phyloP scores from a whole-genome alignment of 2,329 filamentous ascomycete genomes.

The Mycosphaerella sp. region DNA sequence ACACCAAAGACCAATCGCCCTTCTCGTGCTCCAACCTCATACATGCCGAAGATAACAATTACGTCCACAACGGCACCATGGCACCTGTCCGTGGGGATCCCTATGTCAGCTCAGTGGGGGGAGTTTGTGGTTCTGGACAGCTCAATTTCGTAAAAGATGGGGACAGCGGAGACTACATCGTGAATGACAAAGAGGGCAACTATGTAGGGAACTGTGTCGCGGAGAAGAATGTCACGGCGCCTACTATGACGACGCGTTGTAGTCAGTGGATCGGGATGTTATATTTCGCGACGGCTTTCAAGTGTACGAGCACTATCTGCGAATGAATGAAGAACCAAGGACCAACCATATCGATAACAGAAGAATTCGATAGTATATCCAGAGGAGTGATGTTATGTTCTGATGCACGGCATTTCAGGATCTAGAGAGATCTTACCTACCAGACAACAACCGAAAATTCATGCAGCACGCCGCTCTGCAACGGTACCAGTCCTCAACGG shows the following conservation, averaged over 20 bases:
- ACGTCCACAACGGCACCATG: constrained; percentile 20
- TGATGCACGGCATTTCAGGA: no score
- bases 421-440: no score
- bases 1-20: constrained; percentile 8
- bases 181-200: constrained; percentile 11
- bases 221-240: constrained; percentile 3
- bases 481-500: no score
- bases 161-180: constrained; percentile 7
- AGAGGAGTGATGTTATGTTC: no score
- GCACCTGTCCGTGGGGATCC: constrained; percentile 6
- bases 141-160: constrained; percentile 16
- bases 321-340: not conserved
- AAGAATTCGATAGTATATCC: no score
- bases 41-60: constrained; percentile 20
- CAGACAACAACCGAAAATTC: no score
- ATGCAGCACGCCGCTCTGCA: no score
- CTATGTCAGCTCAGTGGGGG: constrained; percentile 8
- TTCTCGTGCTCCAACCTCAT: constrained; percentile 20
- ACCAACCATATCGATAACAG: no score
- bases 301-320: constrained; percentile 19
- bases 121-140: constrained; percentile 17
- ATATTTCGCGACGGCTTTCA: constrained; percentile 17
- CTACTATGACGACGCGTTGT: constrained; percentile 6
- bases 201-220: constrained; percentile 15
- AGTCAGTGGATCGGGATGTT: constrained; percentile 22